Conservation (phyloP, 805 yeast species). For the Cyberlindnera veronae region DNA sequence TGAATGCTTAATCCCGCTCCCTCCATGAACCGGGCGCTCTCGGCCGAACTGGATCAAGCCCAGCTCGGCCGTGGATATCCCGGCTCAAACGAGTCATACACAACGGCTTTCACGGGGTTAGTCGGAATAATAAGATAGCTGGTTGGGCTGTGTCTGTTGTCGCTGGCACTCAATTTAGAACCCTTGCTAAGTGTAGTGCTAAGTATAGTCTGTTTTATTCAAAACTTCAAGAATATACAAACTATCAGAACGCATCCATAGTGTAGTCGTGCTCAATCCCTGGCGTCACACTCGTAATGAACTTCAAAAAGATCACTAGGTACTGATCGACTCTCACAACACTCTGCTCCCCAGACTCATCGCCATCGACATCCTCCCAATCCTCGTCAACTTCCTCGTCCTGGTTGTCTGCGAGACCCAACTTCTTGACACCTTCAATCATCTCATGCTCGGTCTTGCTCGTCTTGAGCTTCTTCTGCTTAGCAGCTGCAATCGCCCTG, state of each 20-base stretch:
- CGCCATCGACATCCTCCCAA: slow-evolving; percentile 52
- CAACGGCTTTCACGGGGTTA: no score
- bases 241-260: slow-evolving; percentile 81
- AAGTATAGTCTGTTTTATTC: no score
- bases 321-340: slow-evolving; percentile 87
- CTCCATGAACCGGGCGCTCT: no score
- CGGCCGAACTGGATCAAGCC: no score
- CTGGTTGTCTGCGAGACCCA: slow-evolving; percentile 42
- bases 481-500: slow-evolving; percentile 55
- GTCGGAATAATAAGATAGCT: no score
- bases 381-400: slow-evolving; percentile 46
- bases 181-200: no score
- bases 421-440: slow-evolving; percentile 41
- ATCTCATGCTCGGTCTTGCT: slow-evolving; percentile 26
- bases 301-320: slow-evolving; percentile 82
- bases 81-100: no score
- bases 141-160: no score
- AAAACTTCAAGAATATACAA: no score
- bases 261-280: slow-evolving; percentile 97
- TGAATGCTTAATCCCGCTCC: no score
- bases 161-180: no score
- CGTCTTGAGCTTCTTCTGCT: slow-evolving; percentile 27
- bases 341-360: slow-evolving; percentile 32
- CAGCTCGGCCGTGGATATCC: no score
- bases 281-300: slow-evolving; percentile 95